Evolutionary conservation across 2,329 filamentous ascomycete genomes (phyloP), one percentile per base, ranked within the genome.

Genomic region (Diaporthe destruens): DNA sequence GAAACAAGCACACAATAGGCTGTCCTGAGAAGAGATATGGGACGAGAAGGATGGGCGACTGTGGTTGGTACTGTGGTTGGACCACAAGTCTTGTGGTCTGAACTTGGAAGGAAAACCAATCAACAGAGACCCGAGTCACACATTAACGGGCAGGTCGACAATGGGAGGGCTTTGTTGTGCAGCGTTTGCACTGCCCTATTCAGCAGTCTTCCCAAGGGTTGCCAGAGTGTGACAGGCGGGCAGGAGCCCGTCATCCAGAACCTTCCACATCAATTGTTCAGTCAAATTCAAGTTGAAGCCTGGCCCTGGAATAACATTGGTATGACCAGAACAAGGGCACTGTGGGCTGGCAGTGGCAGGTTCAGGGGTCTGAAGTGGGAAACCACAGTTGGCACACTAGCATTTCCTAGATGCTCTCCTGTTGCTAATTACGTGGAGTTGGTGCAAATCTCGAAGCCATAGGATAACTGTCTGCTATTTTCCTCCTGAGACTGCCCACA

Each of bases 21-120:
- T 18, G 25, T 39, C 18, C 1, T 32, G 14, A 20, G 25, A 20
- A 14, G 25, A 29, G 34, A 47, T 18, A 25, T 29, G 6, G 47
- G 47, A 66, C 29, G 61, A n/a, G 25, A 47, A 25, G 34, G 54
- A 20, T 11, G 1, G 6, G 7, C 5, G 16, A 53, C 47, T 53
- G 29, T 36, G 32, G 44, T 51, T 51, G 47, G 61, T 47, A 53
- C 47, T 53, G 29, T 36, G 32, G 44, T 51, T 51, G 47, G 61
- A 47, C 12, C 9, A 39, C 6, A 25, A 6, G 2, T 23, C 32
- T 51, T 32, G 14, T 6, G 29, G n/a, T 66, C n/a, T 25, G 61
- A 23, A 25, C 32, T 39, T 11, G n/a, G 7, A 16, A 11, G 20
- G 32, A 2, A 36, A 12, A n/a, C n/a, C 39, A 16, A 44, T 29